Base-by-base conservation (phyloP, 1,139 yeast species). In the Nakaseomyces glabratus region DNA sequence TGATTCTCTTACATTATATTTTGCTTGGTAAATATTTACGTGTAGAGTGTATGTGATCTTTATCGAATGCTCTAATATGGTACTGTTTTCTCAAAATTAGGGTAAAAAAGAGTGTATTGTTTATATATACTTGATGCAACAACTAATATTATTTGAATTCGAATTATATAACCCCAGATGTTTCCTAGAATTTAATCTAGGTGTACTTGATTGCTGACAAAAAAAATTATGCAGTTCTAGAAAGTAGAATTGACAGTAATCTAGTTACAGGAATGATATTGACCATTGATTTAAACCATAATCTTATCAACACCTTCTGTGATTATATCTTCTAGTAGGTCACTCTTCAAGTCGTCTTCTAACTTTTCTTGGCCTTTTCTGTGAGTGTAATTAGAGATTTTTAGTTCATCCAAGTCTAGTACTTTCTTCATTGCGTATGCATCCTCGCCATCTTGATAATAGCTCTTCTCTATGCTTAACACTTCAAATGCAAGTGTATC, bases 391-490 rank as follows among this genome's bases (percentile, higher is more conserved):
- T 60, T 58, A 39, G 73, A 67, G 14, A 88, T 86, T 34, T 73
- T 47, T 39, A 80, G 61, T 17, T 76, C 78, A 6, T 77, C 78
- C 38, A 76, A 54, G 11, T 62, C 62, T 46, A 82, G 64, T 1
- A 65, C 66, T 51, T 80, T 79, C 54, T 75, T 77, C 98, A 90
- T 90, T 28, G 93, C 82, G 59, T 86, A 90, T n/a, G 98, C 98
- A 62, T 93, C 97, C 59, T 93, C 99, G 18, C 95, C 95, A 59
- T 90, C 97, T 40, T 90, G 96, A 55, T 90, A 90, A 58, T 93
- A 90, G 14, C 81, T 71, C 48, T 76, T 81, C 51, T 88, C 96
- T 40, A 90, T 77, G 31, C 79, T 74, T 38, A 80, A 69, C 31
- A 85, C 90, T 51, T 76, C 88, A 57, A 93, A 90, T 43, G 73